Evolutionary conservation across 2,329 filamentous ascomycete species (phyloP).

Genomic region (Chlorencoelia australis): DNA sequence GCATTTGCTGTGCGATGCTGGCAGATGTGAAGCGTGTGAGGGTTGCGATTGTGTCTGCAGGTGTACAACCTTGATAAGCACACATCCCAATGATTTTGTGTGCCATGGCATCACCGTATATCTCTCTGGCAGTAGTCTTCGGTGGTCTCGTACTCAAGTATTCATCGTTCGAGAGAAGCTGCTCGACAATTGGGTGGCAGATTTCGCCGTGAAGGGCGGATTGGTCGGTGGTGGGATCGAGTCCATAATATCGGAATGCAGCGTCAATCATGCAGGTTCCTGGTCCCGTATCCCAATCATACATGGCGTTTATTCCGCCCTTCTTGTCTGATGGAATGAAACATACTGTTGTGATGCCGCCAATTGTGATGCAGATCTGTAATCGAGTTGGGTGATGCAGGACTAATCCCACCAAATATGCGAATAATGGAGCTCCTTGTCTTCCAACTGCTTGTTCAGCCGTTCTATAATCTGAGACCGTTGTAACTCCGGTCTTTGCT

Average conservation of each 20-base stretch:
- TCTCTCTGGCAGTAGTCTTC: slow-evolving; percentile 26
- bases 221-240: slow-evolving; percentile 23
- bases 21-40: slow-evolving; percentile 26
- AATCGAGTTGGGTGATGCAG: slow-evolving; percentile 24
- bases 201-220: slow-evolving; percentile 19
- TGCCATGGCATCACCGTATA: slow-evolving; percentile 24
- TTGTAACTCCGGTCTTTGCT: slow-evolving; percentile 27
- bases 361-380: slow-evolving; percentile 26
- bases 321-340: slow-evolving; percentile 25
- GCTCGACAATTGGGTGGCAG: slow-evolving; percentile 24
- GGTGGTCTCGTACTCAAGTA: slow-evolving; percentile 22
- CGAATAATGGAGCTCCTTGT: slow-evolving; percentile 26
- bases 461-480: slow-evolving; percentile 26
- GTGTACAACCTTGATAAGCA: slow-evolving; percentile 18
- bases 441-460: slow-evolving; percentile 27
- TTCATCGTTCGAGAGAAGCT: slow-evolving; percentile 21
- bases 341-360: slow-evolving; percentile 24
- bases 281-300: slow-evolving; percentile 27
- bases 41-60: slow-evolving; percentile 24
- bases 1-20: slow-evolving; percentile 25
- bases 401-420: slow-evolving; percentile 24
- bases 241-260: slow-evolving; percentile 23
- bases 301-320: slow-evolving; percentile 27
- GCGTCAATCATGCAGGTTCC: slow-evolving; percentile 25
- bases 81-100: slow-evolving; percentile 24